Conservation (phyloP, 306 rosid genomes). For the Quercus mongolica region DNA sequence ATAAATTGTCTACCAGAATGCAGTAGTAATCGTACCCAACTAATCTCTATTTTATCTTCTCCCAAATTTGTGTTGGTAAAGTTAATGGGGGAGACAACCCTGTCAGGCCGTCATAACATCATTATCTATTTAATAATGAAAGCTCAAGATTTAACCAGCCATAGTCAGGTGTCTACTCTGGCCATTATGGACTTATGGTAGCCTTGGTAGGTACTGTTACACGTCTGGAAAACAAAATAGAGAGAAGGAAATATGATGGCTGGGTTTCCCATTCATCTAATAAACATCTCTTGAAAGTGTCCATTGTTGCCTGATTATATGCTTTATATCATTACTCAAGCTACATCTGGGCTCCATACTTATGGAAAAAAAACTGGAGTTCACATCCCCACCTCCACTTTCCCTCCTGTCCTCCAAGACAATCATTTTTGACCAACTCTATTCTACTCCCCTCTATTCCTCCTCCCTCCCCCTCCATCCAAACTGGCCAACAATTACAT, state of each 20-base stretch:
- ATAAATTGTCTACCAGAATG: neutral
- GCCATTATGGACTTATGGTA: neutral
- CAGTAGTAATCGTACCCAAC: neutral
- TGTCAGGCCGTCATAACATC: neutral
- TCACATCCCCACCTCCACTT: neutral
- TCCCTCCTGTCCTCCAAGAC: neutral
- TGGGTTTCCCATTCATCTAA: constrained; percentile 33
- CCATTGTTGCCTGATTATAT: constrained; percentile 44
- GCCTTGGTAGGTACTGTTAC: constrained; percentile 22
- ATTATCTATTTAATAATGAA: neutral
- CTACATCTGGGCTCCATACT: constrained; percentile 49
- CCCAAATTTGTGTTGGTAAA: neutral
- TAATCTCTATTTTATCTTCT: neutral
- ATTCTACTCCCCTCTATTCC: no score
- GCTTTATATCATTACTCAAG: constrained; percentile 33
- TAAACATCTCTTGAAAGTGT: constrained; percentile 37
- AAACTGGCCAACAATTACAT: no score
- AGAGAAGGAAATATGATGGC: constrained; percentile 22
- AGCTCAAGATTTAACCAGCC: constrained; percentile 14
- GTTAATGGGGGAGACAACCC: neutral
- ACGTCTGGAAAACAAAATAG: constrained; percentile 34
- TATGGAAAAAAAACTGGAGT: neutral
- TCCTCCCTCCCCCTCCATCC: no score
- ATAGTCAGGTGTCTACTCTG: constrained; percentile 20
- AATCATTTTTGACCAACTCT: no score